phyloP scores from a whole-genome alignment of 805 yeast species.

The Kuraishia ogatae region DNA sequence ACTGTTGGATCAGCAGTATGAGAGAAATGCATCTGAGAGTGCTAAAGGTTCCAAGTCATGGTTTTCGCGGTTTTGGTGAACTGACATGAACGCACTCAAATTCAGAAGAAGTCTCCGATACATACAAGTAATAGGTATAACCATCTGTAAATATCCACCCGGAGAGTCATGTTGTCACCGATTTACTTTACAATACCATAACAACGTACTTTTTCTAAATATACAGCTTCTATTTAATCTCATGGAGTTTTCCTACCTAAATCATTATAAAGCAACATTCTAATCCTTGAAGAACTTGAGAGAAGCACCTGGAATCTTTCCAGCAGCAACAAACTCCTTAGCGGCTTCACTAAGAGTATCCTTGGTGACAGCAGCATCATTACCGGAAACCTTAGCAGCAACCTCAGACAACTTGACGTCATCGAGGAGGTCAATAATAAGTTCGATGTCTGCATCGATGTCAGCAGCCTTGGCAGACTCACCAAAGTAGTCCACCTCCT shows the following conservation, averaged over 20 bases:
- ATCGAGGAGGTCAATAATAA: slow-evolving; percentile 70
- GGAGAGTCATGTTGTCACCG: background rate
- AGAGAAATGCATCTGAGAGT: background rate
- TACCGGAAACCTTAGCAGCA: slow-evolving; percentile 56
- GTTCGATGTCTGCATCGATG: slow-evolving; percentile 74
- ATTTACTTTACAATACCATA: background rate
- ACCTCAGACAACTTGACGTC: slow-evolving; percentile 72
- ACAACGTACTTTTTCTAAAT: background rate
- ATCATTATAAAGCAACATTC: background rate
- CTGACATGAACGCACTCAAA: too few species aligned
- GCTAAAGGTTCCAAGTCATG: background rate
- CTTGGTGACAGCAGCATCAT: slow-evolving; percentile 51
- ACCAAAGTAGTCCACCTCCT: slow-evolving; percentile 81
- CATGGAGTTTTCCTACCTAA: background rate
- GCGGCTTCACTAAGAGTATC: slow-evolving; percentile 48
- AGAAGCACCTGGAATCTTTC: slow-evolving; percentile 42
- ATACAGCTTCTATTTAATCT: background rate
- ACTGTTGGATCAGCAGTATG: slow-evolving; percentile 16
- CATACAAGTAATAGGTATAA: too few species aligned
- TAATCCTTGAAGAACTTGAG: slow-evolving; percentile 40
- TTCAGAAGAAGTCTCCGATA: too few species aligned
- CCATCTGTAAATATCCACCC: background rate
- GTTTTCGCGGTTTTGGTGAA: slow-evolving; percentile 4
- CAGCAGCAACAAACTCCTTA: slow-evolving; percentile 40
- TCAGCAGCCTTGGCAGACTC: slow-evolving; percentile 57